These are phyloP conservation scores for Plasmopara viticola DNA, from an alignment of 352 stramenopile species.

Conservation along the genomic window DNA sequence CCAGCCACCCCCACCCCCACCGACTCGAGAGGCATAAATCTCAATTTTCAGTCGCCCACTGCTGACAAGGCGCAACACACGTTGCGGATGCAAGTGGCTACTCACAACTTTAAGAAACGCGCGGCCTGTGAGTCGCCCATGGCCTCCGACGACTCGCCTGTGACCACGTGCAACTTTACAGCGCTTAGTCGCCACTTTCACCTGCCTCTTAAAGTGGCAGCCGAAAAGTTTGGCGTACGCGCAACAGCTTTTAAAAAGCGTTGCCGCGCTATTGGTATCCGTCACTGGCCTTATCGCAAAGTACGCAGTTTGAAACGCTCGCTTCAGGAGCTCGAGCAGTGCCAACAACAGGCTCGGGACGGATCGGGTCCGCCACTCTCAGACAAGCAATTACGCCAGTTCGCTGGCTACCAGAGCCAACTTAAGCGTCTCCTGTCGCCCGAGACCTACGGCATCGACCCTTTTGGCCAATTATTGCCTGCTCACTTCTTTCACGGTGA, in stretches of 20 bases:
- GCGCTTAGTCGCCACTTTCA: slow-evolving; percentile 65
- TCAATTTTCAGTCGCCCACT: slow-evolving; percentile 43
- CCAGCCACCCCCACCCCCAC: slow-evolving; percentile 27
- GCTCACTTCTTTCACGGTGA: slow-evolving; percentile 32
- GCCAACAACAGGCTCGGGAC: slow-evolving; percentile 46
- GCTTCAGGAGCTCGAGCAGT: slow-evolving; percentile 65
- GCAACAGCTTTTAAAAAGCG: slow-evolving; percentile 74
- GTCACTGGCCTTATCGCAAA: slow-evolving; percentile 69
- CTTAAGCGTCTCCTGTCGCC: slow-evolving; percentile 72
- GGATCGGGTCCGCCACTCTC: slow-evolving; percentile 42
- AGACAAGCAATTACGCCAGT: slow-evolving; percentile 72
- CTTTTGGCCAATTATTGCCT: slow-evolving; percentile 40
- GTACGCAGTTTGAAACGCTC: slow-evolving; percentile 65
- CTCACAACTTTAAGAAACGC: slow-evolving; percentile 39
- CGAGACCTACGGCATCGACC: slow-evolving; percentile 78
- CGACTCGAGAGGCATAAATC: slow-evolving; percentile 21
- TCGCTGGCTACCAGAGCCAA: slow-evolving; percentile 58
- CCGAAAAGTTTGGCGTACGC: slow-evolving; percentile 69
- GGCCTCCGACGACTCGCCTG: slow-evolving; percentile 15
- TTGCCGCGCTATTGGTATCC: slow-evolving; percentile 62
- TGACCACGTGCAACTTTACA: slow-evolving; percentile 56
- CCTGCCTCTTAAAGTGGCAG: slow-evolving; percentile 55
- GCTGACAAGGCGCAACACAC: slow-evolving; percentile 35
- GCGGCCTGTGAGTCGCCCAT: slow-evolving; percentile 22
- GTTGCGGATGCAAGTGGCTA: slow-evolving; percentile 26